Evolutionary conservation across 2,329 filamentous ascomycete species (phyloP), one percentile per base, ranked within the genome.

Genomic region (Fusarium xyrophilum): DNA sequence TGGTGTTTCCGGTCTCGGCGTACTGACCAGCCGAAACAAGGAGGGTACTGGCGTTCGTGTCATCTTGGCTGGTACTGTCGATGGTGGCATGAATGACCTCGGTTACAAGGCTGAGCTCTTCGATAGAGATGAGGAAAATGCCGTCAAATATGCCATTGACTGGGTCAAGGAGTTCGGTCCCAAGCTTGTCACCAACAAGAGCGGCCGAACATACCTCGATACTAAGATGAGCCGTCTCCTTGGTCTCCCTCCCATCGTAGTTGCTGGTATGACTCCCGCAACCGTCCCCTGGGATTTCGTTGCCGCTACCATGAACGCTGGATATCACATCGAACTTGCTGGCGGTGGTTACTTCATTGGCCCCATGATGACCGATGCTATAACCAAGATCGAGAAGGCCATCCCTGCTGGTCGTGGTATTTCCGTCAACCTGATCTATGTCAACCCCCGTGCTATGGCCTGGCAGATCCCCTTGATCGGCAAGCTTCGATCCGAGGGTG

Each of bases 51-150:
- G 96, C 75, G 96, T 99, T 36, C 93, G 95, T 65, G 94, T 99
- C 70, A 97, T 99, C 70, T 86, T 99, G 61, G 96, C 93, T 43
- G 96, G 96, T 68, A 88, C 93, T n/a, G 91, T 99, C 74, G 92
- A 95, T 74, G 95, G 95, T 53, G 93, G 93, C 23, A 91, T 96
- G 63, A 85, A 87, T 33, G 96, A 98, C 79, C 91, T 99, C 66
- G 96, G 96, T 57, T 99, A 97, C 85, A 99, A 99, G 85, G 91
- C 95, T 4, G 96, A 99, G 81, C 86, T 99, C 53, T 99, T 99
- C 74, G 95, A 99, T 77, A 91, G 96, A 60, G 96, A 99, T 77
- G 93, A 94, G 75, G 93, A 97, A 77, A 89, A 97, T 75, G 94
- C 96, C 8, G 91, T 99, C 75, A 96, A 94, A 79, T 98, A 93